A percentile compares a stretch with the other conserved stretches of the same genome.
Conservation (phyloP, 2,329 filamentous ascomycete genomes). For the Penicillium thymicola region DNA sequence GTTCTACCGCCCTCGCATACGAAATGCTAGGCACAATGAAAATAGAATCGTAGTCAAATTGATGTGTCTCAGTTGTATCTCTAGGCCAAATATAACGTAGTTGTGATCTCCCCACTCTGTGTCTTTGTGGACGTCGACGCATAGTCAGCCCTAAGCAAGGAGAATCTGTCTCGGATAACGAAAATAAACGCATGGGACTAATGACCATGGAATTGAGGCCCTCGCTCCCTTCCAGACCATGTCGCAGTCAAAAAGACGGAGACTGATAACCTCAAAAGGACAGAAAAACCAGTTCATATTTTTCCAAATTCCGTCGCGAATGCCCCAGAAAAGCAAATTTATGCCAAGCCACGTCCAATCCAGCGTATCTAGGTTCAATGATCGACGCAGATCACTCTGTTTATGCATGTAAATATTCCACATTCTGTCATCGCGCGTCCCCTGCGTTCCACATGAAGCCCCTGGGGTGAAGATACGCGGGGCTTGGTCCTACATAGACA, state of each 20-base stretch:
- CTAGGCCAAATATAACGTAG: too few relatives aligned
- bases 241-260: neutral
- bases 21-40: too few relatives aligned
- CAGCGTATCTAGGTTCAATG: slow-evolving; percentile 23
- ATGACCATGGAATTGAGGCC: neutral
- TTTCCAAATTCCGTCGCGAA: neutral
- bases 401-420: slow-evolving; percentile 19
- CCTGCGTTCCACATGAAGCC: slow-evolving; percentile 24
- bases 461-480: slow-evolving; percentile 25
- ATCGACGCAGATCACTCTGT: slow-evolving; percentile 23
- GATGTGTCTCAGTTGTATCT: too few relatives aligned
- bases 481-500: slow-evolving; percentile 21
- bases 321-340: slow-evolving; percentile 5
- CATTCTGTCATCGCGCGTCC: slow-evolving; percentile 28
- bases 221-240: neutral
- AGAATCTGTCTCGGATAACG: slow-evolving; percentile 2
- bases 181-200: neutral
- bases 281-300: neutral
- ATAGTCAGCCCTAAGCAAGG: slow-evolving; percentile 3
- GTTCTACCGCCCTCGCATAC: too few relatives aligned
- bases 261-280: neutral
- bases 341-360: slow-evolving; percentile 18
- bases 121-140: too few relatives aligned
- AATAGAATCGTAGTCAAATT: too few relatives aligned
- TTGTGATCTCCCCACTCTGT: too few relatives aligned